These are phyloP conservation scores for Meira miltonrushii DNA, from an alignment of 1,284 basidiomycete species.

Conservation along the genomic window DNA sequence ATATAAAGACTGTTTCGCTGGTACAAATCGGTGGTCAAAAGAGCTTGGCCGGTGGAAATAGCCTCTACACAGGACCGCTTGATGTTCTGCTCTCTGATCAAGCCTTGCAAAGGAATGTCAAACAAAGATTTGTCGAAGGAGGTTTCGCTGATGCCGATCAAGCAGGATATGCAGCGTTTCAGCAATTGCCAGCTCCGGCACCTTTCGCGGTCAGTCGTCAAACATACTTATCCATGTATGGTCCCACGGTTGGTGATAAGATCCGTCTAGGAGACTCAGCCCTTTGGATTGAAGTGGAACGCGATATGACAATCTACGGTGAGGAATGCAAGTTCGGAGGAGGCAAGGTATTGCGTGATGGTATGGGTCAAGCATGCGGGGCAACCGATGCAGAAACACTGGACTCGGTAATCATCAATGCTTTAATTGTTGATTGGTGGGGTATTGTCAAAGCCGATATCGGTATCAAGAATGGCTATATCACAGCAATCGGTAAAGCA, in stretches of 20 bases:
- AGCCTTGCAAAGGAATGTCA: conserved; percentile 15
- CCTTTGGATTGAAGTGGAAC: conserved; percentile 89
- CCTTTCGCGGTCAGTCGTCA: conserved; percentile 31
- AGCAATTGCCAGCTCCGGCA: conserved; percentile 15
- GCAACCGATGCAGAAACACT: conserved; percentile 66
- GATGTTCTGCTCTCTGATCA: conserved; percentile 17
- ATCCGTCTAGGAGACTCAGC: conserved; percentile 81
- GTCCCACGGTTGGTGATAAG: conserved; percentile 85
- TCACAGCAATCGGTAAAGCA: conserved; percentile 87
- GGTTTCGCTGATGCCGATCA: conserved; percentile 32
- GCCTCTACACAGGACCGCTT: conserved; percentile 2
- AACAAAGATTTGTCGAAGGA: conserved; percentile 20
- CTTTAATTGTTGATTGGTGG: conserved; percentile 86
- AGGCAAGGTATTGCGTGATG: conserved; percentile 55
- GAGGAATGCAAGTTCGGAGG: conserved; percentile 96
- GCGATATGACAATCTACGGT: conserved; percentile 75
- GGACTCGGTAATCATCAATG: conserved; percentile 91
- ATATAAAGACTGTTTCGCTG: conserved; percentile 75
- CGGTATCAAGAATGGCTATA: conserved; percentile 78
- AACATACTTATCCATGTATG: conserved; percentile 54
- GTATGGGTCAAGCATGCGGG: conserved; percentile 73
- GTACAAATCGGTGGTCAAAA: conserved; percentile 71
- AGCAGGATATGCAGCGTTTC: conserved; percentile 14
- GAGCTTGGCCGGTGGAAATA: conserved; percentile 59
- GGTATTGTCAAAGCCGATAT: conserved; percentile 99